Evolutionary conservation across 371 early-diverging fungal genomes (phyloP).

Genomic region (Globomyces sp.): DNA sequence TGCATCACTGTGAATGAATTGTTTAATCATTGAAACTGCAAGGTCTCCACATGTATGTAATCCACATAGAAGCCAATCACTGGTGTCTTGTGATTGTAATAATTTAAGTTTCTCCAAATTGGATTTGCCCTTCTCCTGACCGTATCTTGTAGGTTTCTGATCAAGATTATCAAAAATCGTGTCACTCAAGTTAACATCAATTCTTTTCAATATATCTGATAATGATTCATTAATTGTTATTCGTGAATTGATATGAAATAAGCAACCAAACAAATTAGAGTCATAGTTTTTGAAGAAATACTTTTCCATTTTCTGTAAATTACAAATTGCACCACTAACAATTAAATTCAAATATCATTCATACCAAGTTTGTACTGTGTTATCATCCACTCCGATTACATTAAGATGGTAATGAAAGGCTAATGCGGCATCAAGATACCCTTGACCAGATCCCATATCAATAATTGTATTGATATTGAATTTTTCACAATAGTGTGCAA

Average conservation of each 20-base stretch:
- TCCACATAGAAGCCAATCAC: constrained; percentile 75
- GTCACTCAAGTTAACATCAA: not conserved
- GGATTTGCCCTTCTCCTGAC: not conserved
- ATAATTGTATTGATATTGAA: constrained; percentile 22
- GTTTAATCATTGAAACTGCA: constrained; percentile 65
- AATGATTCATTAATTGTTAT: constrained; percentile 34
- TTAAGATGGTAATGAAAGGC: constrained; percentile 65
- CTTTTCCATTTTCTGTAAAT: constrained; percentile 57
- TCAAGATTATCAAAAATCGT: no score
- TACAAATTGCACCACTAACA: constrained; percentile 63
- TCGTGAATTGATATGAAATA: constrained; percentile 39
- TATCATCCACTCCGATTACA: constrained; percentile 81
- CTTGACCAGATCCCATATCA: constrained; percentile 58
- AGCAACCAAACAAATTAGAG: not conserved
- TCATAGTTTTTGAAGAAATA: constrained; percentile 18
- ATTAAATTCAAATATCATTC: no score
- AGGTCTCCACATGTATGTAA: constrained; percentile 88
- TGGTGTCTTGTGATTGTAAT: not conserved
- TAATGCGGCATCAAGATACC: constrained; percentile 72
- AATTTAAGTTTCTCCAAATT: no score
- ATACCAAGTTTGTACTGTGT: constrained; percentile 64
- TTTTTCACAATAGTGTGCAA: constrained; percentile 26
- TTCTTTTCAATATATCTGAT: constrained; percentile 23
- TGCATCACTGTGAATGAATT: constrained; percentile 68
- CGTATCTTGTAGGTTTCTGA: no score